These are phyloP conservation scores for Hypoxylon trugodes DNA, from an alignment of 495 filamentous ascomycete species.

Conservation along the genomic window DNA sequence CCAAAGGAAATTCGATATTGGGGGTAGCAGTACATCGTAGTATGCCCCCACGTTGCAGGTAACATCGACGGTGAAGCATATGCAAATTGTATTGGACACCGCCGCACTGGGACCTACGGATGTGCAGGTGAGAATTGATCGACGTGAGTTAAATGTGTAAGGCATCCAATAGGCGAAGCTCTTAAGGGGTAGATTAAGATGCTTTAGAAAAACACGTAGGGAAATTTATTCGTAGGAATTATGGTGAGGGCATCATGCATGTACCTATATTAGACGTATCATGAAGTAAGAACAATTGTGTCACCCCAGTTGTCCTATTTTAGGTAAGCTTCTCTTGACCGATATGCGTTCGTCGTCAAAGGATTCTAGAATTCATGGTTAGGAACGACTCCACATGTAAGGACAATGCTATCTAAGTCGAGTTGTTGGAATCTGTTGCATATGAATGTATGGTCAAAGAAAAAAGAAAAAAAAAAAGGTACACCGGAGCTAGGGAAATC, in stretches of 20 bases:
- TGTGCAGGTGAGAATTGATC: conserved; percentile 3
- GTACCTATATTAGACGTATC: too few species aligned
- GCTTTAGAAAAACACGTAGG: background rate
- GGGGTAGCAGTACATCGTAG: background rate
- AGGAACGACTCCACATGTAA: background rate
- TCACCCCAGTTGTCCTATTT: background rate
- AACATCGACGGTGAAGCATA: background rate
- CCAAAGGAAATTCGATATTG: background rate
- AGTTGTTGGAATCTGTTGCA: background rate
- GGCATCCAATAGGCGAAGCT: background rate
- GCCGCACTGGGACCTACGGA: conserved; percentile 22
- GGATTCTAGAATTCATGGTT: background rate
- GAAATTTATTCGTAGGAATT: too few species aligned
- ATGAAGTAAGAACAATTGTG: background rate
- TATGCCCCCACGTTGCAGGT: background rate
- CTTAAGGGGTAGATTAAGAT: conserved; percentile 6
- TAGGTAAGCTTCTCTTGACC: background rate
- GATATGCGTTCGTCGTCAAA: background rate
- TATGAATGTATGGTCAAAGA: background rate
- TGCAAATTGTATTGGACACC: background rate
- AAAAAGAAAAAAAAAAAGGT: too few species aligned
- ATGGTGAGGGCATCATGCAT: too few species aligned
- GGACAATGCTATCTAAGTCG: background rate
- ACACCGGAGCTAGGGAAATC: conserved; percentile 15
- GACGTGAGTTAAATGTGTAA: background rate